These are phyloP conservation scores for Xylariaceae sp. DNA, from an alignment of 2,329 filamentous ascomycete species.

Conservation along the genomic window DNA sequence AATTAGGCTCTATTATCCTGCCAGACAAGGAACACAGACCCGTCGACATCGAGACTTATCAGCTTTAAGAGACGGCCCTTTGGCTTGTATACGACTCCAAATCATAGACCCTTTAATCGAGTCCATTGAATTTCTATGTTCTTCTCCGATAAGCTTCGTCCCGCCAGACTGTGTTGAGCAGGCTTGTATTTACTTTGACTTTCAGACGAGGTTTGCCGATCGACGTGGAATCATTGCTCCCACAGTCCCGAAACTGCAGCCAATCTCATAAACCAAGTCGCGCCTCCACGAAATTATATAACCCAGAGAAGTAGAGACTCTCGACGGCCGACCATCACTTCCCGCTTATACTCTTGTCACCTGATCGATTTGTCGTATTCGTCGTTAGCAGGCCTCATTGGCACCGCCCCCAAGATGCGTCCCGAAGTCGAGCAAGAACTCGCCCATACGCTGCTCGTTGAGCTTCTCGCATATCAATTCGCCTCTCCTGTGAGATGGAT, in stretches of 20 bases:
- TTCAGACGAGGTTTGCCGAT: not conserved
- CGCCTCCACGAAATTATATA: not conserved
- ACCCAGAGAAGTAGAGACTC: no score
- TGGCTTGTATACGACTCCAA: not conserved
- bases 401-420: slow-evolving; percentile 65
- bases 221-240: not conserved
- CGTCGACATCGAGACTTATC: not conserved
- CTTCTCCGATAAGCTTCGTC: not conserved
- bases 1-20: not conserved
- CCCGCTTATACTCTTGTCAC: not conserved
- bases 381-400: not conserved
- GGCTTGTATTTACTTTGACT: not conserved
- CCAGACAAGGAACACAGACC: not conserved
- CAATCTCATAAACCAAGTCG: not conserved
- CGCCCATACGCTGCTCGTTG: slow-evolving; percentile 94
- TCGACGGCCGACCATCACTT: not conserved
- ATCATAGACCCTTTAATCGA: slow-evolving; percentile 19
- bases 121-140: slow-evolving; percentile 1
- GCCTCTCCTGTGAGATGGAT: slow-evolving; percentile 99
- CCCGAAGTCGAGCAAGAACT: slow-evolving; percentile 99
- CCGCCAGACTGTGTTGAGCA: not conserved
- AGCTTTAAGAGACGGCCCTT: not conserved
- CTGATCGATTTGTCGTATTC: not conserved
- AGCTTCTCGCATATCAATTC: slow-evolving; percentile 98
- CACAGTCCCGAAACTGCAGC: not conserved